Percentiles rank a stretch among this genome's conserved stretches.
phyloP scores from a whole-genome alignment of 2,329 filamentous ascomycete species.

The Epichloe festucae region DNA sequence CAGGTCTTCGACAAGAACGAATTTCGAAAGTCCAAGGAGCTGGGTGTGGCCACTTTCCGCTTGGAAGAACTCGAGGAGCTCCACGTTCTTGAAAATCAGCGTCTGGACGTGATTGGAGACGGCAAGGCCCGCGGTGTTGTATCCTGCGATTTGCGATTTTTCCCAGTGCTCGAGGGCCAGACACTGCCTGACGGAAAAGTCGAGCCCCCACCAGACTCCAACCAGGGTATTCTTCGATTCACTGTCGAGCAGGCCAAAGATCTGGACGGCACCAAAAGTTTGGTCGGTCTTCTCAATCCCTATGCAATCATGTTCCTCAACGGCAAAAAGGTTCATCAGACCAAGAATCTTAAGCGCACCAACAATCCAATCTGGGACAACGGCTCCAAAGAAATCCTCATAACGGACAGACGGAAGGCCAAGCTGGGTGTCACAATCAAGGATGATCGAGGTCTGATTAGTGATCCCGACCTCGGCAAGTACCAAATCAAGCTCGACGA shows the following conservation, averaged over 20 bases:
- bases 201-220: constrained; percentile 74
- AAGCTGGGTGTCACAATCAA: constrained; percentile 89
- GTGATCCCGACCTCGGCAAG: constrained; percentile 75
- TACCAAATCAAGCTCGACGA: constrained; percentile 95
- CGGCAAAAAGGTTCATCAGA: constrained; percentile 77
- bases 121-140: constrained; percentile 75
- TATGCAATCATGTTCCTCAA: constrained; percentile 85
- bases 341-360: constrained; percentile 87
- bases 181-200: constrained; percentile 64
- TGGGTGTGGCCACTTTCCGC: constrained; percentile 74
- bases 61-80: constrained; percentile 72
- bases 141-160: constrained; percentile 79
- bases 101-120: constrained; percentile 70
- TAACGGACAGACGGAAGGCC: constrained; percentile 83
- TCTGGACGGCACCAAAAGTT: constrained; percentile 79
- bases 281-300: constrained; percentile 82
- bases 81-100: constrained; percentile 68
- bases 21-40: constrained; percentile 88
- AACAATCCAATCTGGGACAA: constrained; percentile 97
- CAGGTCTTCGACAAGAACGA: constrained; percentile 89
- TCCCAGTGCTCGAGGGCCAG: constrained; percentile 70
- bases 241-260: constrained; percentile 95
- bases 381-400: constrained; percentile 83
- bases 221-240: constrained; percentile 88
- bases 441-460: constrained; percentile 76